Evolutionary conservation across 495 filamentous ascomycete species (phyloP).

Genomic region (Stereocaulon alpinum): DNA sequence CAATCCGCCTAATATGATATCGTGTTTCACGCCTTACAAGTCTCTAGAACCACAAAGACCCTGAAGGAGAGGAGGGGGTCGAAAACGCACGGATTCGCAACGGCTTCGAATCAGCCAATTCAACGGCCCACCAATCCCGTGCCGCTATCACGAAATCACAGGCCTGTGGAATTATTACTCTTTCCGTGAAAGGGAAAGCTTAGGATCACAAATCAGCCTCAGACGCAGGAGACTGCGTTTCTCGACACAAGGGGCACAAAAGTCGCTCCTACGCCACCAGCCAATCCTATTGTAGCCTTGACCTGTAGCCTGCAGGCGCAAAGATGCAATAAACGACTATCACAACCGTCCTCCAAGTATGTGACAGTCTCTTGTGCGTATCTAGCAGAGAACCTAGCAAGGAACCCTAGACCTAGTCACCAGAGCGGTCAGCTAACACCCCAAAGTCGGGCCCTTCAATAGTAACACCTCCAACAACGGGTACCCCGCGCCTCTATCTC

Average conservation of each 20-base stretch:
- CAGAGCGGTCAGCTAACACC: slow-evolving; percentile 4
- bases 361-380: too few species aligned
- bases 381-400: not conserved
- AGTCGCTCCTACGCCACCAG: not conserved
- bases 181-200: not conserved
- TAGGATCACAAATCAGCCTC: slow-evolving; percentile 3
- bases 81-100: not conserved
- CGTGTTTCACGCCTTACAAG: not conserved
- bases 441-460: slow-evolving; percentile 1
- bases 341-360: not conserved
- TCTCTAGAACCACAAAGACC: not conserved
- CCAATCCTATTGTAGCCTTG: slow-evolving; percentile 1
- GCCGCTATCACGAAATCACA: not conserved
- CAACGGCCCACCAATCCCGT: slow-evolving; percentile 1
- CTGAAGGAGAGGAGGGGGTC: not conserved
- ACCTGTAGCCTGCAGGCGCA: not conserved
- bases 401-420: slow-evolving; percentile 1
- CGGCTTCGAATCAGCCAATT: not conserved
- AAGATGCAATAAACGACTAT: not conserved
- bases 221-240: slow-evolving; percentile 3
- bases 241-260: too few species aligned
- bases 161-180: not conserved
- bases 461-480: not conserved
- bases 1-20: not conserved
- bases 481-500: slow-evolving; percentile 13